phyloP scores from a whole-genome alignment of 352 stramenopile genomes.

The Phytophthora citrophthora region DNA sequence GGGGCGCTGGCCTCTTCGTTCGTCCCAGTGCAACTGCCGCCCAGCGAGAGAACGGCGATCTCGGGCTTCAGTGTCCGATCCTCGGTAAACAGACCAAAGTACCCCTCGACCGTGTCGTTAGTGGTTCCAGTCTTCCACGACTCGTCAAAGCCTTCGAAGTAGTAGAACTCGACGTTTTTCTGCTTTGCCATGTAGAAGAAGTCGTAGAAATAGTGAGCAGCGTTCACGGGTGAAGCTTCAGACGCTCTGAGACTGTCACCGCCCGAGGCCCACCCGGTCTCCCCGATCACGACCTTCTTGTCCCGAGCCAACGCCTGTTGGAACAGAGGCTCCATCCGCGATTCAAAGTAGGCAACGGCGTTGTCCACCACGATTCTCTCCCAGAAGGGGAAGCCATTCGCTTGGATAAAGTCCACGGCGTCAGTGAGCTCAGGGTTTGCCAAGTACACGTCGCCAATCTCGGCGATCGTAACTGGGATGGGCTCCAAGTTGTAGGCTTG shows the following conservation, averaged over 20 bases:
- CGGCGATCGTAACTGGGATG: constrained; percentile 65
- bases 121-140: constrained; percentile 54
- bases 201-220: constrained; percentile 61
- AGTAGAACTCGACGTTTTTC: constrained; percentile 67
- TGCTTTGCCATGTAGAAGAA: constrained; percentile 53
- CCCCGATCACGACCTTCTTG: constrained; percentile 67
- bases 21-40: constrained; percentile 9
- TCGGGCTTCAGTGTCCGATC: constrained; percentile 55
- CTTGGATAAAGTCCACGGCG: constrained; percentile 61
- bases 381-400: constrained; percentile 80
- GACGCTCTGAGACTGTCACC: constrained; percentile 47
- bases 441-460: constrained; percentile 74
- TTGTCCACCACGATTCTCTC: constrained; percentile 46
- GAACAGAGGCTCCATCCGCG: constrained; percentile 49
- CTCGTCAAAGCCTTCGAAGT: constrained; percentile 75
- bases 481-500: constrained; percentile 20
- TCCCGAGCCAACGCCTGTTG: constrained; percentile 25
- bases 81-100: constrained; percentile 64
- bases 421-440: constrained; percentile 49
- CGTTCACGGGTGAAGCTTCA: constrained; percentile 46
- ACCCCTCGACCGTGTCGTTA: constrained; percentile 59
- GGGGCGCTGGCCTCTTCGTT: constrained; percentile 25
- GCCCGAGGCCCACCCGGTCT: constrained; percentile 70
- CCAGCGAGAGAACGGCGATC: constrained; percentile 37
- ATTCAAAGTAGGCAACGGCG: constrained; percentile 48